phyloP scores from a whole-genome alignment of 2,329 filamentous ascomycete genomes.

The Cytospora leucostoma region DNA sequence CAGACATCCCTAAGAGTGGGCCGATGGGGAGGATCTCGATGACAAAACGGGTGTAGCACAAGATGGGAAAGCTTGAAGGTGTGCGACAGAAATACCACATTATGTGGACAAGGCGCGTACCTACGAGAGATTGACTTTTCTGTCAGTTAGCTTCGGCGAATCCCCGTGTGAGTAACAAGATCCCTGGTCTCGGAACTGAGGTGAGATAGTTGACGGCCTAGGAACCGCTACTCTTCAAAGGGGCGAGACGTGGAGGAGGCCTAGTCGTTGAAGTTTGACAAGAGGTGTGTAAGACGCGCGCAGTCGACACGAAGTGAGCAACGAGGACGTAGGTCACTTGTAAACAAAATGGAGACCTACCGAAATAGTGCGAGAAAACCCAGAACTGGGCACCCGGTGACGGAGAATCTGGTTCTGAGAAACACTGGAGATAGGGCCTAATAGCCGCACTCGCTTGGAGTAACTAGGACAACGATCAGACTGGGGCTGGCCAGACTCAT shows the following conservation, averaged over 20 bases:
- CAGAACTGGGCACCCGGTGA: constrained; percentile 25
- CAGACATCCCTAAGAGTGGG: constrained; percentile 21
- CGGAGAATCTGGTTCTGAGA: constrained; percentile 17
- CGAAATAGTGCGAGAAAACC: constrained; percentile 5
- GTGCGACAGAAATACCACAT: constrained; percentile 16
- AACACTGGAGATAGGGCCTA: constrained; percentile 20
- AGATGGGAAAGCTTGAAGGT: constrained; percentile 21
- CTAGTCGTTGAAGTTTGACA: constrained; percentile 8
- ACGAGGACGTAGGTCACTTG: constrained; percentile 17
- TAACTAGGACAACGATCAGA: constrained; percentile 19
- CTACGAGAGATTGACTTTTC: constrained; percentile 20
- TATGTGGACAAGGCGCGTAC: constrained; percentile 15
- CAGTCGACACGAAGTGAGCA: constrained; percentile 6
- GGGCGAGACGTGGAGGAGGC: not conserved
- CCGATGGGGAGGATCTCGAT: constrained; percentile 25
- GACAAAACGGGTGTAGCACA: constrained; percentile 24
- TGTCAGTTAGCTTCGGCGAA: constrained; percentile 10
- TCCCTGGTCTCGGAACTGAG: not conserved
- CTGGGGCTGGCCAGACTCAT: constrained; percentile 24
- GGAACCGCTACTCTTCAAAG: constrained; percentile 5
- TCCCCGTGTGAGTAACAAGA: not conserved
- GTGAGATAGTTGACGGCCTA: constrained; percentile 1
- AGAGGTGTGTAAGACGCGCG: constrained; percentile 13
- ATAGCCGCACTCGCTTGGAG: constrained; percentile 22
- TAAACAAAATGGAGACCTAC: constrained; percentile 18